Conservation (phyloP, 2,329 filamentous ascomycete genomes). For the Xylaria sp. region DNA sequence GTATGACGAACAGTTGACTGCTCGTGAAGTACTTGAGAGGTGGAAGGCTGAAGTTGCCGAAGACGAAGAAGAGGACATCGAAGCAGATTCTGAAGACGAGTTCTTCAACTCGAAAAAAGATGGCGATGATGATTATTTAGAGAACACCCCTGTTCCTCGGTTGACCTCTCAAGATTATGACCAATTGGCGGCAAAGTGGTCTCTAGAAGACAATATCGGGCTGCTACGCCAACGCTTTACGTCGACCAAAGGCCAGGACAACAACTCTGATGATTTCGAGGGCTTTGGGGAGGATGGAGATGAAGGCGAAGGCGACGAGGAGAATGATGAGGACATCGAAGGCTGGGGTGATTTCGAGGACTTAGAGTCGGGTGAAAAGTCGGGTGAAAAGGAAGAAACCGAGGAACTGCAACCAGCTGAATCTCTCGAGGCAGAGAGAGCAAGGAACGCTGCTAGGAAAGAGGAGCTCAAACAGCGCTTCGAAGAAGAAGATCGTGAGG, state of each 20-base stretch:
- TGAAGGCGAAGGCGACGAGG: conserved; percentile 64
- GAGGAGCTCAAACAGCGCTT: conserved; percentile 94
- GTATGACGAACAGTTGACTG: conserved; percentile 81
- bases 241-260: conserved; percentile 64
- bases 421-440: conserved; percentile 85
- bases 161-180: conserved; percentile 70
- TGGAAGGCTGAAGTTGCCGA: conserved; percentile 75
- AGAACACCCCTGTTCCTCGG: conserved; percentile 79
- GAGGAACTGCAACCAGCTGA: conserved; percentile 50
- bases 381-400: conserved; percentile 67
- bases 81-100: conserved; percentile 62
- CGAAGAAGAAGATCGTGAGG: conserved; percentile 97
- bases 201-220: conserved; percentile 77
- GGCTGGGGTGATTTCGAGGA: conserved; percentile 76
- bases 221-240: conserved; percentile 77
- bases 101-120: conserved; percentile 71
- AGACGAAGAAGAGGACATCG: conserved; percentile 63
- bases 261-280: conserved; percentile 59
- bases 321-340: conserved; percentile 27
- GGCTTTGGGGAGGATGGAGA: conserved; percentile 62
- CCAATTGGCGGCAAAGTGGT: conserved; percentile 84
- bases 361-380: conserved; percentile 77
- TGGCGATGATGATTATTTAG: conserved; percentile 71
- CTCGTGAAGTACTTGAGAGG: conserved; percentile 74
- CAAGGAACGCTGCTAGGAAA: conserved; percentile 87